phyloP scores from a whole-genome alignment of 805 yeast genomes.

The Metschnikowia matae region DNA sequence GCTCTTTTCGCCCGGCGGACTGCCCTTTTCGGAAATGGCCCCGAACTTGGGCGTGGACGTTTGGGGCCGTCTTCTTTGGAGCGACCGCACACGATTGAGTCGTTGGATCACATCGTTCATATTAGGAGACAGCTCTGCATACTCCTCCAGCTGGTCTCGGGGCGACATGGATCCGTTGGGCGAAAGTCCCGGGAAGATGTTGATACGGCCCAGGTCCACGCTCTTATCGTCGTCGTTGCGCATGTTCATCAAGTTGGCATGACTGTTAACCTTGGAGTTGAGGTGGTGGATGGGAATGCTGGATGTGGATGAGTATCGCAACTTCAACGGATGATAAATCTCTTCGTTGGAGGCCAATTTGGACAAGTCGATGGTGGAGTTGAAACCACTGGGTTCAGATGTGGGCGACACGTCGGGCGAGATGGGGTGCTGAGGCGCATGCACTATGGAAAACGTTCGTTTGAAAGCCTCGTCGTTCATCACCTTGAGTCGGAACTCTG shows the following conservation, averaged over 20 bases:
- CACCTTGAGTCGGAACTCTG: conserved; percentile 33
- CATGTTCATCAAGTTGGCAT: conserved; percentile 24
- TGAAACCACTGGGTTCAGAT: conserved; percentile 38
- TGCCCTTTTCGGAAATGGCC: conserved; percentile 14
- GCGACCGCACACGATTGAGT: conserved; percentile 16
- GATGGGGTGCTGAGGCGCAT: conserved; percentile 32
- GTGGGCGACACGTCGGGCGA: conserved; percentile 42
- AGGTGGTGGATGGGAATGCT: conserved; percentile 37
- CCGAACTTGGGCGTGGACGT: conserved; percentile 17
- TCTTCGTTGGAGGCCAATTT: conserved; percentile 33
- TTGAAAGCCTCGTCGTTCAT: conserved; percentile 39
- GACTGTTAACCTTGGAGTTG: conserved; percentile 40
- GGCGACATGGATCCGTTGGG: conserved; percentile 16
- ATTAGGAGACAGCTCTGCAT: conserved; percentile 11
- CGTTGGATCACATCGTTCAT: conserved; percentile 17
- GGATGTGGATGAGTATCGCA: conserved; percentile 34
- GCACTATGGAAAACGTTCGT: conserved; percentile 25
- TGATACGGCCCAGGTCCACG: conserved; percentile 2
- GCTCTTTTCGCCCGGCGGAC: conserved; percentile 18
- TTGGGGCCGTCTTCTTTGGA: conserved; percentile 17
- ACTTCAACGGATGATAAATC: conserved; percentile 36
- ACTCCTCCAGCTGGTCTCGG: conserved; percentile 10
- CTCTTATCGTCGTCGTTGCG: conserved; percentile 6
- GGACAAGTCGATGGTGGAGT: conserved; percentile 38
- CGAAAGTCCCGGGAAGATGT: conserved; percentile 1